Evolutionary conservation across 169 alveolate genomes (phyloP), one percentile per base, ranked within the genome.

Genomic region (Babesia gibsoni): DNA sequence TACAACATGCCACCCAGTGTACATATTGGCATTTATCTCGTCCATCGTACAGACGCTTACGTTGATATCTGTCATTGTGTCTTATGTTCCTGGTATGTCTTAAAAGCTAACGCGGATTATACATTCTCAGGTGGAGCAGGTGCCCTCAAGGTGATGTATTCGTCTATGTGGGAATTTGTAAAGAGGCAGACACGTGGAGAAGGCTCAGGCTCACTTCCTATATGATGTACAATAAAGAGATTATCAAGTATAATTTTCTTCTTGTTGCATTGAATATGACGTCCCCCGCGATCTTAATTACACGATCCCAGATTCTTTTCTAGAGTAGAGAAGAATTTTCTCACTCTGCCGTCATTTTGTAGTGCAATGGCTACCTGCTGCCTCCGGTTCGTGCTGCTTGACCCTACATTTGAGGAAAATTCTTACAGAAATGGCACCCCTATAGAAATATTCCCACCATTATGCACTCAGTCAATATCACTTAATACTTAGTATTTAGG

Each of bases 61-160:
- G 6, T 65, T 79, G 29, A 35, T 42, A 14, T 69, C 88, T 12
- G 75, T 79, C 22, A 61, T 79, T 49, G n/a, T 67, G 23, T 79
- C 88, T 25, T 79, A 68, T 42, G 36, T 79, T 22, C 88, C 88
- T 29, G 88, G 88, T 77, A 45, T 14, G 72, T 50, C 23, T 3
- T 4, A 8, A 16, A 20, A 7, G 14, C 18, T 32, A 4, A 18
- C 8, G 5, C 35, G 8, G 14, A 35, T 35, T 23, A 33, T 7
- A 9, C n/a, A 5, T 6, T 12, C 20, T n/a, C 65, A 77, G 86
- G 86, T 37, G 88, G 88, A 10, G 88, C 83, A 23, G 83, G 83
- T 1, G 88, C 88, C n/a, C 79, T 79, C 27, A 79, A 79, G 33
- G 27, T 67, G 43, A 49, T 79, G 67, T 79, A 79, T 46, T 58